phyloP scores from a whole-genome alignment of 805 yeast genomes.

The Geotrichum ghanense region DNA sequence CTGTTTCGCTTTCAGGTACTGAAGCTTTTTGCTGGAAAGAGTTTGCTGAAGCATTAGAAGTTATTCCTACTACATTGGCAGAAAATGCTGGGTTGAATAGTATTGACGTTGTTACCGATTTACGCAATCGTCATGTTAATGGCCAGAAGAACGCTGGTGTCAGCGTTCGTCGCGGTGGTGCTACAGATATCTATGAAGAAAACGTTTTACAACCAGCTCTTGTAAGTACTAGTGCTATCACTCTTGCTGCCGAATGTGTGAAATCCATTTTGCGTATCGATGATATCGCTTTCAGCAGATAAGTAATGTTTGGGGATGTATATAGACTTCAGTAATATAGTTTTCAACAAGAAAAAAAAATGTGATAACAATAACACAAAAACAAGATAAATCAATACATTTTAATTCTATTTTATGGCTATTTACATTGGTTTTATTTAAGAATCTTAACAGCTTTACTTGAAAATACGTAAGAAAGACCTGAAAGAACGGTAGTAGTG shows the following conservation, averaged over 20 bases:
- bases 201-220: conserved; percentile 94
- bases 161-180: conserved; percentile 86
- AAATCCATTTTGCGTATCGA: conserved; percentile 93
- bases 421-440: conserved; percentile 1
- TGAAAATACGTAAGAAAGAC: conserved; percentile 62
- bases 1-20: conserved; percentile 65
- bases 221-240: conserved; percentile 87
- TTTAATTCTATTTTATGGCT: conserved; percentile 3
- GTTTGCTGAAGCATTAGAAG: conserved; percentile 84
- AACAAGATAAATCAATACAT: conserved; percentile 19
- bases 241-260: conserved; percentile 92
- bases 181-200: conserved; percentile 83
- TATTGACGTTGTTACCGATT: conserved; percentile 81
- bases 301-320: conserved; percentile 11
- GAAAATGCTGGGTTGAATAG: conserved; percentile 93
- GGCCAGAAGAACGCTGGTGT: conserved; percentile 95
- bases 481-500: conserved; percentile 65
- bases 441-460: conserved; percentile 56
- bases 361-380: conserved; percentile 3
- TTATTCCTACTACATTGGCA: conserved; percentile 87
- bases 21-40: conserved; percentile 88
- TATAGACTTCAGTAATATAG: background rate
- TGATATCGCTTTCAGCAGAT: conserved; percentile 89
- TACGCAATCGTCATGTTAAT: conserved; percentile 78
- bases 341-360: conserved; percentile 6